Evolutionary conservation across 2,329 filamentous ascomycete species (phyloP).

Genomic region (Beauveria medogensis): DNA sequence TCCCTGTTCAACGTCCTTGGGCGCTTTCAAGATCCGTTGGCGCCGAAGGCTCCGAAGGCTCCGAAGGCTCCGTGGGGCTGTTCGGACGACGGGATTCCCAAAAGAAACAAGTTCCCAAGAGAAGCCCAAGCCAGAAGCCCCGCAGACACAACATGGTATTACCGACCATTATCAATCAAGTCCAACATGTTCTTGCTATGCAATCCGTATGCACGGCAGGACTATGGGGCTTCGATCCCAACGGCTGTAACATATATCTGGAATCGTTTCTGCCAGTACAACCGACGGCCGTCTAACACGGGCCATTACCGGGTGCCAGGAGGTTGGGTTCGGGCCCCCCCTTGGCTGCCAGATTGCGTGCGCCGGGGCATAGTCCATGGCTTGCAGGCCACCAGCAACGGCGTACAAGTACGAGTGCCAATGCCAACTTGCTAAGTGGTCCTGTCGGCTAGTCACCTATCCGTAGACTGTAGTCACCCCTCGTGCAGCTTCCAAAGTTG

Average conservation of each 20-base stretch:
- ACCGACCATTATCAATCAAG: not conserved
- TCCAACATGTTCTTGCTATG: not conserved
- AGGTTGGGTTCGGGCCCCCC: not conserved
- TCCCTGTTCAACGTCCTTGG: not conserved
- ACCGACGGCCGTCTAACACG: not conserved
- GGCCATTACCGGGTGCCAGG: not conserved
- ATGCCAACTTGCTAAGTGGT: too few species aligned
- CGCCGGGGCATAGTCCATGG: too few species aligned
- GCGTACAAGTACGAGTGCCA: too few species aligned
- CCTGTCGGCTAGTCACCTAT: too few species aligned
- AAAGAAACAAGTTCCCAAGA: not conserved
- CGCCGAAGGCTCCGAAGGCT: not conserved
- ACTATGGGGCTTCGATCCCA: not conserved
- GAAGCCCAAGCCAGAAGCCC: too few species aligned
- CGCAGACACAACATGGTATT: not conserved
- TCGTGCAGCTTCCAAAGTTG: too few species aligned
- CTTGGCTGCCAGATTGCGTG: too few species aligned
- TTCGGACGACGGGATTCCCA: not conserved
- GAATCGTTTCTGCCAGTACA: not conserved
- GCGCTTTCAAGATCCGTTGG: not conserved
- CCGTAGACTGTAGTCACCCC: too few species aligned
- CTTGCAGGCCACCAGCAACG: too few species aligned
- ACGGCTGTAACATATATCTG: not conserved
- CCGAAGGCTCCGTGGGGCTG: not conserved
- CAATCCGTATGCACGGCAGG: not conserved